Conservation (phyloP, 1,284 basidiomycete species). For the Athelia sp. region DNA sequence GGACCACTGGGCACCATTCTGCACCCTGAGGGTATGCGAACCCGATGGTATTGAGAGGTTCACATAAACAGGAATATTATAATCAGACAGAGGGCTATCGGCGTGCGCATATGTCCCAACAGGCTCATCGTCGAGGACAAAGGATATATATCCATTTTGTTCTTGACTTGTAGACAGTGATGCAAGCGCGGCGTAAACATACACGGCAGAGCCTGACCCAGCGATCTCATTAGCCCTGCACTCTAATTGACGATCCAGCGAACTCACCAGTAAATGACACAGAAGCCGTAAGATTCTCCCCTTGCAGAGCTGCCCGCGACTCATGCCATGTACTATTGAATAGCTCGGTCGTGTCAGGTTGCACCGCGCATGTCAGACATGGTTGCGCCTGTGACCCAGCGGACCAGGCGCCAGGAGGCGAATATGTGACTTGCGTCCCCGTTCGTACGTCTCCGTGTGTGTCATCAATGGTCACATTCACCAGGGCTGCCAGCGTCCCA, state of each 20-base stretch:
- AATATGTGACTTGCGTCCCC: constrained; percentile 21
- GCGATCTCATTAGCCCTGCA: background rate
- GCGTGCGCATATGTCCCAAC: constrained; percentile 19
- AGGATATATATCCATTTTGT: constrained; percentile 27
- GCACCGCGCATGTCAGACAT: constrained; percentile 19
- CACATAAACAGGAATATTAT: constrained; percentile 25
- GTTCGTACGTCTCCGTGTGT: constrained; percentile 29
- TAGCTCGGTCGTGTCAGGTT: constrained; percentile 14
- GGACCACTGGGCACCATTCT: constrained; percentile 11
- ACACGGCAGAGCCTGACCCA: constrained; percentile 22
- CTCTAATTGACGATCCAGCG: constrained; percentile 2
- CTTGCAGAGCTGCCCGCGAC: constrained; percentile 14
- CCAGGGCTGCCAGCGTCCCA: constrained; percentile 17
- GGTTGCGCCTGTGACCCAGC: constrained; percentile 7
- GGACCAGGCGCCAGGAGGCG: constrained; percentile 24
- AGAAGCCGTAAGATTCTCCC: constrained; percentile 8
- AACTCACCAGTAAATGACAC: constrained; percentile 17
- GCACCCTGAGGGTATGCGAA: constrained; percentile 13
- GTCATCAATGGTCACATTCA: constrained; percentile 40
- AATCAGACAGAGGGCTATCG: constrained; percentile 10
- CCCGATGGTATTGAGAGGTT: constrained; percentile 11
- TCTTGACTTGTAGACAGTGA: constrained; percentile 12
- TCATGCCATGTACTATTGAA: constrained; percentile 16
- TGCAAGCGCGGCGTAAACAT: constrained; percentile 25
- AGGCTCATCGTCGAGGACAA: constrained; percentile 28